These are phyloP conservation scores for Aspergillus fumigatiaffinis DNA, from an alignment of 2,329 filamentous ascomycete genomes.

Conservation along the genomic window DNA sequence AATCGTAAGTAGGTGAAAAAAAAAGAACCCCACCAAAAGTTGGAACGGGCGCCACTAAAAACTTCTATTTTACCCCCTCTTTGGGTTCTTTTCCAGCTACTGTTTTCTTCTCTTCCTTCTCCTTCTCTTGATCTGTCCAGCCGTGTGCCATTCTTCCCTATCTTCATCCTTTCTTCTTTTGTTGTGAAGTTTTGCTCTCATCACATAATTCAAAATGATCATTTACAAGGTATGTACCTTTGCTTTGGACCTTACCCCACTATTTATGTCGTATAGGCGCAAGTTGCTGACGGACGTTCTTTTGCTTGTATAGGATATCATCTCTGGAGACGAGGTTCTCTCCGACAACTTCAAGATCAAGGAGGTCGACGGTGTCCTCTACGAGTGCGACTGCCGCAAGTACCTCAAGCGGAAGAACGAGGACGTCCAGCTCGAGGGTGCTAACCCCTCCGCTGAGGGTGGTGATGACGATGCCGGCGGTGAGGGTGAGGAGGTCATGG, in stretches of 20 bases:
- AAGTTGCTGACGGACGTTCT: conserved; percentile 13
- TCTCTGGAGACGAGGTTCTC: conserved; percentile 92
- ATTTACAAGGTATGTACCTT: conserved; percentile 60
- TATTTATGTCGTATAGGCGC: not conserved
- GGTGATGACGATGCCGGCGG: conserved; percentile 65
- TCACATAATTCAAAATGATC: conserved; percentile 59
- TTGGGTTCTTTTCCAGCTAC: conserved; percentile 18
- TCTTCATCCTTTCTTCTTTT: conserved; percentile 23
- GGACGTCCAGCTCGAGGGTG: conserved; percentile 64
- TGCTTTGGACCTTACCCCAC: conserved; percentile 4
- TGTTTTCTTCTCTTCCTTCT: conserved; percentile 27
- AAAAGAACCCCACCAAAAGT: conserved; percentile 16
- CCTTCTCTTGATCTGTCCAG: conserved; percentile 23
- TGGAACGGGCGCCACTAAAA: conserved; percentile 18
- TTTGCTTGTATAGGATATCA: conserved; percentile 63
- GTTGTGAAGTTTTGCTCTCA: conserved; percentile 13
- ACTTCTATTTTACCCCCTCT: conserved; percentile 28
- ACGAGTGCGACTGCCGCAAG: conserved; percentile 89
- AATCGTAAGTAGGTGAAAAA: not conserved
- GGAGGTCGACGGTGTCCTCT: conserved; percentile 73
- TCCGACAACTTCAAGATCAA: conserved; percentile 89
- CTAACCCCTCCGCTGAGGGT: conserved; percentile 92
- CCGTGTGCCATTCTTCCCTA: conserved; percentile 21
- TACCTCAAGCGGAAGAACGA: conserved; percentile 70
- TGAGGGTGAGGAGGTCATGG: conserved; percentile 63